These are phyloP conservation scores for Pterulicium gracile DNA, from an alignment of 1,284 basidiomycete genomes.

Conservation along the genomic window DNA sequence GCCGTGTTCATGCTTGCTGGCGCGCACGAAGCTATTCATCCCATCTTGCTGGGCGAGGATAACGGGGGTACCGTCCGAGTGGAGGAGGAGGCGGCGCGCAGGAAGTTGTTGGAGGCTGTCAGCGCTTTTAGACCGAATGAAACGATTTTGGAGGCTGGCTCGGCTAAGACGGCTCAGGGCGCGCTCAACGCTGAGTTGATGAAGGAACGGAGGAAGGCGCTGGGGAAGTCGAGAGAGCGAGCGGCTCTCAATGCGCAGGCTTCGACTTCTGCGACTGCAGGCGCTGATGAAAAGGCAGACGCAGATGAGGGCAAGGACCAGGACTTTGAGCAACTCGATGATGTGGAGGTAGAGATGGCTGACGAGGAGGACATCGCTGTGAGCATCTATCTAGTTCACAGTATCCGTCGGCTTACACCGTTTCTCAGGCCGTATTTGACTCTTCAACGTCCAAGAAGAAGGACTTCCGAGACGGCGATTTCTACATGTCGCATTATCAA, in stretches of 20 bases:
- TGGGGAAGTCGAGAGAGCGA: slow-evolving; percentile 53
- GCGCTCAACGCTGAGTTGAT: slow-evolving; percentile 67
- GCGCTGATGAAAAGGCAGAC: background rate
- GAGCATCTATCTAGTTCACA: slow-evolving; percentile 14
- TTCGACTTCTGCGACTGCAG: slow-evolving; percentile 20
- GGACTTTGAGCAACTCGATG: slow-evolving; percentile 18
- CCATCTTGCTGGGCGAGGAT: slow-evolving; percentile 32
- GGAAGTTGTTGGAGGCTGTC: slow-evolving; percentile 60
- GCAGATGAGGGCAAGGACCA: slow-evolving; percentile 26
- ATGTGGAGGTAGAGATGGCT: slow-evolving; percentile 49
- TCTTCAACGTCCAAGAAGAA: slow-evolving; percentile 31
- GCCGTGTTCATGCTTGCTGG: slow-evolving; percentile 63
- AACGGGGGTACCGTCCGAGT: slow-evolving; percentile 20
- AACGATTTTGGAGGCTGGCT: slow-evolving; percentile 88
- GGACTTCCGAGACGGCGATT: slow-evolving; percentile 71
- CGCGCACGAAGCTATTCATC: slow-evolving; percentile 61
- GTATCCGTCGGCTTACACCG: background rate
- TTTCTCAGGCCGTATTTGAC: slow-evolving; percentile 63
- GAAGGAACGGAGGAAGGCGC: slow-evolving; percentile 78
- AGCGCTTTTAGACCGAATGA: slow-evolving; percentile 80
- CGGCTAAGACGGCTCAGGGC: slow-evolving; percentile 50
- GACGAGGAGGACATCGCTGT: slow-evolving; percentile 71
- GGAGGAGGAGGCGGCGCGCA: slow-evolving; percentile 23
- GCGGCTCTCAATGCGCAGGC: slow-evolving; percentile 22
- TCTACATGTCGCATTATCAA: slow-evolving; percentile 89